Base-by-base conservation (phyloP, 768 basidiomycete genomes). In the Mrakia gelida region DNA sequence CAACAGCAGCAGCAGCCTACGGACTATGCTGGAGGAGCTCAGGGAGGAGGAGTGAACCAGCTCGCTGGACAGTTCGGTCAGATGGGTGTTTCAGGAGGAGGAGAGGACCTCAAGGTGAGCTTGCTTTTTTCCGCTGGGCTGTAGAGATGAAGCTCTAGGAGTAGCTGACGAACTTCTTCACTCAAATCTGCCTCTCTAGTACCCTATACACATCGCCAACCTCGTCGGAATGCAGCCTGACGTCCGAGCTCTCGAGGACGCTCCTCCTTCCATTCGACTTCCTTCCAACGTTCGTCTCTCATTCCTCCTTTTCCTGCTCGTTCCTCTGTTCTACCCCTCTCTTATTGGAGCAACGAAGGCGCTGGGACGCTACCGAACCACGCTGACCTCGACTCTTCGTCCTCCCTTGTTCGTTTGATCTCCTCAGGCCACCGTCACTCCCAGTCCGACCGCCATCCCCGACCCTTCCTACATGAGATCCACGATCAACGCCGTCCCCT, bases 401-500 rank as follows among this genome's bases (percentile, higher is more conserved):
- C 61, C 80, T 5, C 65, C 63, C 7, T 18, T 13, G 5, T 13
- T 49, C 7, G 45, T 72, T 28, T 16, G 7, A 59, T 43, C 16
- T 52, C 28, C 28, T 71, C 80, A 85, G 85, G 89, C 93, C 8
- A 91, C 88, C 80, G 87, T 95, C 73, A 91, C 93, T 8, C 90
- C 90, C 21, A 90, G 91, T 43, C 92, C 91, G 0, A 87, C 86
- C 26, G 92, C 92, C 52, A 94, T 95, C 81, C 91, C 95, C 21
- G 92, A 98, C 83, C 88, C 90, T 45, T 94, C 92, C 21, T 98
- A 98, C 85, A 93, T 95, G 85, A 90, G 97, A 70, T 90, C 87
- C 79, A 99, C 97, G 1, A 83, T 98, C 77, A 96, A 95, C 82
- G 90, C 92, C n/a, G 89, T 98, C 79, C 96, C 96, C 7, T 95